Percentiles rank a stretch among this genome's conserved stretches.
phyloP scores from a whole-genome alignment of 768 basidiomycete genomes.

The Russula earlei region DNA sequence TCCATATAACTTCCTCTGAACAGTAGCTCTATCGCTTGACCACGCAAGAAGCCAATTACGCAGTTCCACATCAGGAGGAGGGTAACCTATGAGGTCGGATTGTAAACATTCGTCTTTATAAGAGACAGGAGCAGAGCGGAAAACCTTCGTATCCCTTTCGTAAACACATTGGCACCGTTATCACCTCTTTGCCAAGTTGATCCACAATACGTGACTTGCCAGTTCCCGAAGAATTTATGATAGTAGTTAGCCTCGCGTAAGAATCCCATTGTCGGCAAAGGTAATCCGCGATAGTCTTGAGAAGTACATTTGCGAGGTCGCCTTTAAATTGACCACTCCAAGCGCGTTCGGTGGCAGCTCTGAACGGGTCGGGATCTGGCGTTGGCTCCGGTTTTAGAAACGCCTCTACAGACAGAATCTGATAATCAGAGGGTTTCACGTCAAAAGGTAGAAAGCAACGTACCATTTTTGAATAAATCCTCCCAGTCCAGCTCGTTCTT shows the following conservation, averaged over 20 bases:
- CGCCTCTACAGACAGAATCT: no score
- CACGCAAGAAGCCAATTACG: background rate
- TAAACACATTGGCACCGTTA: background rate
- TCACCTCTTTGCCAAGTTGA: background rate
- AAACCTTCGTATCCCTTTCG: background rate
- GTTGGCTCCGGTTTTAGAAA: no score
- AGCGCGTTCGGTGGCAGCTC: background rate
- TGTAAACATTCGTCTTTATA: background rate
- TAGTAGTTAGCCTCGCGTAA: background rate
- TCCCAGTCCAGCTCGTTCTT: no score
- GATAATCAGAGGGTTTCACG: no score
- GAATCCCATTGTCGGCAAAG: background rate
- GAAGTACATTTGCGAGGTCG: background rate
- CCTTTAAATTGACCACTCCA: background rate
- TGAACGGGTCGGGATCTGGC: no score
- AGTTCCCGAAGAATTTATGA: background rate
- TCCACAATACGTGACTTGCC: background rate
- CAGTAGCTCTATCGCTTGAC: background rate
- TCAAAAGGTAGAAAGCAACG: no score
- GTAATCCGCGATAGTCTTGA: background rate
- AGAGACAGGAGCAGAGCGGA: background rate
- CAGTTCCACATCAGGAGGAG: background rate
- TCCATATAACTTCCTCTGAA: background rate
- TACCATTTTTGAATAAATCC: no score
- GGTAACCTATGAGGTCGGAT: background rate